These are phyloP conservation scores for Kwoniella europaea DNA, from an alignment of 768 basidiomycete species.

Conservation along the genomic window DNA sequence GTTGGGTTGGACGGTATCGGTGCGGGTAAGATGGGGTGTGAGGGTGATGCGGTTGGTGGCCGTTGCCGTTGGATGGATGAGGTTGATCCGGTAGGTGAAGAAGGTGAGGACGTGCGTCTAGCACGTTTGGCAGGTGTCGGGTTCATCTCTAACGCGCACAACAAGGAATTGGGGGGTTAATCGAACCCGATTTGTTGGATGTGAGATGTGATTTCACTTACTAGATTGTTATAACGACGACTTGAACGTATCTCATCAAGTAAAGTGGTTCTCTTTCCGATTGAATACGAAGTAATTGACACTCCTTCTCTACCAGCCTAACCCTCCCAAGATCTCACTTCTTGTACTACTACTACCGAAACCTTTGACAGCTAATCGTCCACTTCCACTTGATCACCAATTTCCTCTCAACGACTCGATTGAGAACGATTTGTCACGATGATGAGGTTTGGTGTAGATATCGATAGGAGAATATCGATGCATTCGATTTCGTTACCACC, in stretches of 20 bases:
- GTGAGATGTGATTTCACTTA: background rate
- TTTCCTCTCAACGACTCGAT: background rate
- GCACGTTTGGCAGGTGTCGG: conserved; percentile 31
- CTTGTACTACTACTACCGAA: background rate
- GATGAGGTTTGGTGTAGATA: conserved; percentile 5
- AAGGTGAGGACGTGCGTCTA: conserved; percentile 24
- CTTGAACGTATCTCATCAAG: background rate
- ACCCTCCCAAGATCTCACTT: background rate
- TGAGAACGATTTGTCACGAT: conserved; percentile 3
- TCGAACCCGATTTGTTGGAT: no score
- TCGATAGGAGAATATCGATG: conserved; percentile 16
- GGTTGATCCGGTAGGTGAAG: conserved; percentile 24
- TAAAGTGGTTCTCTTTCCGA: background rate
- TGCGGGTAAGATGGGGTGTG: conserved; percentile 30
- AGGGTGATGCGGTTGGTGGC: conserved; percentile 28
- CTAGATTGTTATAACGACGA: background rate
- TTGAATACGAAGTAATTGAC: background rate
- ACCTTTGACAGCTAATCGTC: background rate
- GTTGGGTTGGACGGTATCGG: conserved; percentile 29
- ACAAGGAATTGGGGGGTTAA: no score
- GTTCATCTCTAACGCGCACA: conserved; percentile 20
- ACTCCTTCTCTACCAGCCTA: background rate
- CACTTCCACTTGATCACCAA: background rate
- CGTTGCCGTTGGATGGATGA: conserved; percentile 17
- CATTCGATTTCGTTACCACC: background rate